These are phyloP conservation scores for Cymbopogon citratus DNA, from an alignment of 176 grass and related monocot genomes.

Conservation along the genomic window DNA sequence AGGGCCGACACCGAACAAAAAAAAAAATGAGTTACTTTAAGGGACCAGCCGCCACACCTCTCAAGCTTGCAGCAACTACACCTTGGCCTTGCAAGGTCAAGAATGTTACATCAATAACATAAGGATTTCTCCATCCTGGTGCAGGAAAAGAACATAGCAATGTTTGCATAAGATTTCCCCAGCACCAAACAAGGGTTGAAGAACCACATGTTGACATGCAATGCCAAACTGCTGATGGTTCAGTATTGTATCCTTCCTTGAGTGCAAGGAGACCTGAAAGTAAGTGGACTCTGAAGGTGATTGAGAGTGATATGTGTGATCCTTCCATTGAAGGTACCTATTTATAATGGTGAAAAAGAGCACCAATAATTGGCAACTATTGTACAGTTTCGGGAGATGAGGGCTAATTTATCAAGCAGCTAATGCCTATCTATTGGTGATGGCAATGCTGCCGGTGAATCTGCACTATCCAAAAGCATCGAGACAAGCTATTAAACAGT, in stretches of 20 bases:
- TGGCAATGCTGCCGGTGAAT: conserved; percentile 21
- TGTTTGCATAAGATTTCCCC: conserved; percentile 6
- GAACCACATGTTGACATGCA: conserved; percentile 1
- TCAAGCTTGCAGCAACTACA: neutral
- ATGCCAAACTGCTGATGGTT: neutral
- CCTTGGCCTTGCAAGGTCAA: conserved; percentile 63
- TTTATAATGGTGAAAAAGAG: conserved; percentile 5
- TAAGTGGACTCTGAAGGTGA: neutral
- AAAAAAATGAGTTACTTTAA: neutral
- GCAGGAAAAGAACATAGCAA: neutral
- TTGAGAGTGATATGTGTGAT: neutral
- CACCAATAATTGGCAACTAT: conserved; percentile 16
- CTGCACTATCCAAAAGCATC: conserved; percentile 31
- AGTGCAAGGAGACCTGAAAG: neutral
- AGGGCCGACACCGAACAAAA: conserved; percentile 13
- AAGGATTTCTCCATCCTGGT: conserved; percentile 32
- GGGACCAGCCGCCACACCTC: neutral
- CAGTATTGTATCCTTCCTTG: neutral
- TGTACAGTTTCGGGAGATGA: neutral
- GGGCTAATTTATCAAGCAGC: neutral
- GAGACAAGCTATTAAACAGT: conserved; percentile 9
- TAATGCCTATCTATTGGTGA: neutral
- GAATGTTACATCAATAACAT: conserved; percentile 36
- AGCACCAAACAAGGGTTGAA: neutral
- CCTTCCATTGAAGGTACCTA: neutral